Evolutionary conservation across 1,284 basidiomycete species (phyloP), one percentile per base, ranked within the genome.

Genomic region (Boletellus sp.): DNA sequence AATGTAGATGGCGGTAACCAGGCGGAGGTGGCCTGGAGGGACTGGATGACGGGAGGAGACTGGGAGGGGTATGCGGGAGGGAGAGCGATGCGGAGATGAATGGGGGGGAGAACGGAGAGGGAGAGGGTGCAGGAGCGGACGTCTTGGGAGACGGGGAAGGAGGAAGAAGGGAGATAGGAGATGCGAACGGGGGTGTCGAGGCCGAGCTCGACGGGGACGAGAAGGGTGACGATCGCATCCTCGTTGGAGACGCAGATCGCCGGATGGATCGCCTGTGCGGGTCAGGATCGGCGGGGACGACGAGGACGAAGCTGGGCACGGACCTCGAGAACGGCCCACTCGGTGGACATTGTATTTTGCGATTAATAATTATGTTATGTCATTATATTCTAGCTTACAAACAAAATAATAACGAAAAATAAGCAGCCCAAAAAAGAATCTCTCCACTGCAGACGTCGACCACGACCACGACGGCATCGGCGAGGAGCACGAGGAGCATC

Each of bases 261-360:
- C 38, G 87, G 87, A 62, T 85, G 86, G 43, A 89, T 89, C 13
- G 86, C 81, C 86, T 89, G 57, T 8, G 38, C 13, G 1, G 2
- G 57, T 58, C 51, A 60, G 44, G 42, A 53, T 64, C 57, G 44
- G 37, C 58, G 38, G 3, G 26, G 26, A 43, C 52, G 47, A 43
- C 12, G 47, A 26, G 18, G 38, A 36, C 42, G 44, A 24, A 26
- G 24, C 24, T 5, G 28, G n/a, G 44, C 24, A 63, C 60, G 39
- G 35, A 64, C 63, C 57, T 66, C 45, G 61, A 62, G 60, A 51
- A 61, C 63, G 50, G 58, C 59, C 60, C 60, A 61, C 49, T 61
- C 61, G 2, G 30, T 15, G 30, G 47, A 49, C 50, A 59, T 58
- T 11, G 43, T 4, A 18, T 42, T 42, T n/a, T 30, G 21, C 16